Evolutionary conservation across 2,329 filamentous ascomycete species (phyloP), one percentile per base, ranked within the genome.

Genomic region (Fusarium luffae): DNA sequence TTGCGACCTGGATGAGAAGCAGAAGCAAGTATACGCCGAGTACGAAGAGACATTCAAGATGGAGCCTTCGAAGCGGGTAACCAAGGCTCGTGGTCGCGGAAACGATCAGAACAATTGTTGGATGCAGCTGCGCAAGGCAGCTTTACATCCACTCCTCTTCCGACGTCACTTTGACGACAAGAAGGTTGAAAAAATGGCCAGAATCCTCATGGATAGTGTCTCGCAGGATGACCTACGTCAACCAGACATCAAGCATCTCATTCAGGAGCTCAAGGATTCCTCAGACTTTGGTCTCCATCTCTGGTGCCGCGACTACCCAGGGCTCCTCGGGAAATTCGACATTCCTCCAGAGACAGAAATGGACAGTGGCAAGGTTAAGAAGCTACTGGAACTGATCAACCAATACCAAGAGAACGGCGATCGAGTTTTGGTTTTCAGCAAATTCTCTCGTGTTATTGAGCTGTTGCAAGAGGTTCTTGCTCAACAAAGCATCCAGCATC

Each of bases 361-460:
- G 74, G 82, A 89, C 60, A 86, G 92, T 49, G 96, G 95, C 61
- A 99, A 99, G 78, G 90, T 98, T n/a, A 82, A 89, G 69, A 91
- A 92, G 71, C 87, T 98, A 27, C 85, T 93, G 27, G 86, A 92
- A 73, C 85, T 99, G 14, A 85, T 99, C 2, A 83, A 85, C 13
- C 81, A 85, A 16, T 98, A 93, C 80, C 90, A 90, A 70, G 82
- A 86, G 63, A 94, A 93, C 54, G 95, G 94, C 5, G 94, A 98
- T 77, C 90, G 95, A 6, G 90, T 93, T 1, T 86, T 99, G 4
- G 89, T 99, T 25, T 99, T 99, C 82, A 97, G 92, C 47, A 94
- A 97, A 74, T 99, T 98, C 79, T 93, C 93, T 9, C 91, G 93
- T 70, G 91, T 97, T 57, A 92, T 98, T 80, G 92, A 98, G 79